Evolutionary conservation across 306 rosid species (phyloP), one percentile per base, ranked within the genome.

Genomic region (Cucumis cinereus): DNA sequence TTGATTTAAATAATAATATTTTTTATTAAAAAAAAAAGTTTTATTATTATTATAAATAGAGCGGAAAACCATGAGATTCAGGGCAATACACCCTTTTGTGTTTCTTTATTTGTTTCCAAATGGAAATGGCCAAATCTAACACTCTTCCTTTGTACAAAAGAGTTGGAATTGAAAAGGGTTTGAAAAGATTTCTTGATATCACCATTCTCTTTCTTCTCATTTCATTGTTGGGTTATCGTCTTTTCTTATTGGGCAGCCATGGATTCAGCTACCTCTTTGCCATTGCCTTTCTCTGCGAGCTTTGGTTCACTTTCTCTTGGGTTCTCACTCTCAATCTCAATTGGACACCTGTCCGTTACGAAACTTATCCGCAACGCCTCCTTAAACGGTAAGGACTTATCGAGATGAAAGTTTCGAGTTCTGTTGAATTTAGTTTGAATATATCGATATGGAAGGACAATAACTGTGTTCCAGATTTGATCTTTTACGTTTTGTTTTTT

Each of bases 271-370:
- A 83, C 69, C 69, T 88, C 8, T 68, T 4, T 2, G 64, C 17
- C 1, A n/a, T 90, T 20, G 96, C 97, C 53, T 83, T 90, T 52
- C 11, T 88, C 6, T 89, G 87, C 53, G 96, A 89, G 79, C 79
- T 79, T 2, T 89, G 89, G 85, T 92, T 92, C 85, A 77, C 97
- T 76, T 77, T 81, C 85, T 26, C 28, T 14, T 85, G 82, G 87
- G 0, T 76, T 62, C 56, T 83, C 5, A 49, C 35, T 52, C 24
- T 87, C 75, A 78, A 14, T 82, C 59, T 55, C 79, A 80, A 66
- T 47, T 92, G 96, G 96, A 81, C 81, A 33, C 96, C 92, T 22
- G 54, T 85, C 12, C 49, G 17, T 0, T 68, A 64, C 82, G 75
- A 43, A 16, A 86, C 96, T 7, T 36, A 74, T 85, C 83, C 84